Percentiles rank a stretch among this genome's conserved stretches.
Evolutionary conservation across 2,329 filamentous ascomycete species (phyloP).

Genomic region (Cryphonectria nitschkei): DNA sequence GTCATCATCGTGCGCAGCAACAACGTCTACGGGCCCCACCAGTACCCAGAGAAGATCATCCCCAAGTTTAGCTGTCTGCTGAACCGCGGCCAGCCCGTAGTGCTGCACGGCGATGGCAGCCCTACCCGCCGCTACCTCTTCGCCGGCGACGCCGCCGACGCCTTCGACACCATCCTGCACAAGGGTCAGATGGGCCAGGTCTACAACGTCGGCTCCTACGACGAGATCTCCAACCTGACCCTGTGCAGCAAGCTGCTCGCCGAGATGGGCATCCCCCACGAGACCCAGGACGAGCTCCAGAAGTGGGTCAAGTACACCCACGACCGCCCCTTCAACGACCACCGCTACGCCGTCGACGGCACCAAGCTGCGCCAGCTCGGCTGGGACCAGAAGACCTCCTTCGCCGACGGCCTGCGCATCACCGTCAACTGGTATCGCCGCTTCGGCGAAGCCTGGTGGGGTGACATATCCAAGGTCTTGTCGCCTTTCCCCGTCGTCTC

Average conservation of each 20-base stretch:
- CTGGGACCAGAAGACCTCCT: constrained; percentile 69
- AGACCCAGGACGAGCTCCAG: constrained; percentile 55
- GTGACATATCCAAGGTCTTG: constrained; percentile 69
- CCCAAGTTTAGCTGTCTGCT: constrained; percentile 79
- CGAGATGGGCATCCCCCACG: constrained; percentile 60
- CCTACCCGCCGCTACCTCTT: constrained; percentile 78
- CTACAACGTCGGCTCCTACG: constrained; percentile 80
- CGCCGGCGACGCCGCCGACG: constrained; percentile 78
- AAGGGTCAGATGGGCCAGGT: constrained; percentile 73
- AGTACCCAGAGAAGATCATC: constrained; percentile 85
- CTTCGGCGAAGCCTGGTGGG: constrained; percentile 73
- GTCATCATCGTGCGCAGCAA: constrained; percentile 81
- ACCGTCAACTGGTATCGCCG: constrained; percentile 73
- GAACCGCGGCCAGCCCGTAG: constrained; percentile 66
- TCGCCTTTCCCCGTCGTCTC: constrained; percentile 68
- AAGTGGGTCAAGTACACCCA: constrained; percentile 75
- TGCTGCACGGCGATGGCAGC: constrained; percentile 76
- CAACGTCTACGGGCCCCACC: constrained; percentile 84
- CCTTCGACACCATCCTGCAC: constrained; percentile 83
- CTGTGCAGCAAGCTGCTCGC: constrained; percentile 68
- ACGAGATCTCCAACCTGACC: constrained; percentile 76
- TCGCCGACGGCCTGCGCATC: constrained; percentile 63
- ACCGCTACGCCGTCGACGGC: constrained; percentile 72
- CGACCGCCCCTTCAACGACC: constrained; percentile 79
- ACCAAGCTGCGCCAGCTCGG: constrained; percentile 69